A percentile compares a stretch with the other conserved stretches of the same genome.
phyloP scores from a whole-genome alignment of 2,329 filamentous ascomycete genomes.

The Talaromyces islandicus region DNA sequence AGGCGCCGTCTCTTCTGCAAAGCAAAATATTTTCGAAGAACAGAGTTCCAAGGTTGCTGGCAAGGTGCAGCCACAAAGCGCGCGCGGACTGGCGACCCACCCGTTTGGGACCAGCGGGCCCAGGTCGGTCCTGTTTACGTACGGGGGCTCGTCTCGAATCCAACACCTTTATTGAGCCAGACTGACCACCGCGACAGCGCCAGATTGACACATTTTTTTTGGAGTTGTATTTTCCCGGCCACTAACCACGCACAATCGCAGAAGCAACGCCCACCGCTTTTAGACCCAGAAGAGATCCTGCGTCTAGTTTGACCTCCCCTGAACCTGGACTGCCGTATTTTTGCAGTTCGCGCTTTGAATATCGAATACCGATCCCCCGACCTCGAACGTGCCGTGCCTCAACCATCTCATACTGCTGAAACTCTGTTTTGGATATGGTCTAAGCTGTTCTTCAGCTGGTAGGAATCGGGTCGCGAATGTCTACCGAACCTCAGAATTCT shows the following conservation, averaged over 20 bases:
- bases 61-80: conserved; percentile 2
- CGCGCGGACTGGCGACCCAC: conserved; percentile 1
- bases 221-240: background rate
- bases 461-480: conserved; percentile 32
- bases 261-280: background rate
- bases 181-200: background rate
- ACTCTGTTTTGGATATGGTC: conserved; percentile 27
- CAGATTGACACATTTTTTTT: background rate
- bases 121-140: background rate
- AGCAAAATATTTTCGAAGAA: background rate
- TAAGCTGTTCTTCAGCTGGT: conserved; percentile 27
- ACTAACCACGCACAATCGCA: background rate
- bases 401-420: background rate
- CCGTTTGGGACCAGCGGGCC: conserved; percentile 3
- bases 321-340: conserved; percentile 15
- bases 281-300: background rate
- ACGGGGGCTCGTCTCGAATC: background rate
- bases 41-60: background rate
- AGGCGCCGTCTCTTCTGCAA: background rate
- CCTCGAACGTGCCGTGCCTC: background rate
- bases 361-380: background rate
- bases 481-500: conserved; percentile 30
- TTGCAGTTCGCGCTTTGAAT: conserved; percentile 2
- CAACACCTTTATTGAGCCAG: background rate
- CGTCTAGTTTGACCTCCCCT: conserved; percentile 24